Evolutionary conservation across 495 filamentous ascomycete genomes (phyloP).

Genomic region (Corynascus novoguineensis): DNA sequence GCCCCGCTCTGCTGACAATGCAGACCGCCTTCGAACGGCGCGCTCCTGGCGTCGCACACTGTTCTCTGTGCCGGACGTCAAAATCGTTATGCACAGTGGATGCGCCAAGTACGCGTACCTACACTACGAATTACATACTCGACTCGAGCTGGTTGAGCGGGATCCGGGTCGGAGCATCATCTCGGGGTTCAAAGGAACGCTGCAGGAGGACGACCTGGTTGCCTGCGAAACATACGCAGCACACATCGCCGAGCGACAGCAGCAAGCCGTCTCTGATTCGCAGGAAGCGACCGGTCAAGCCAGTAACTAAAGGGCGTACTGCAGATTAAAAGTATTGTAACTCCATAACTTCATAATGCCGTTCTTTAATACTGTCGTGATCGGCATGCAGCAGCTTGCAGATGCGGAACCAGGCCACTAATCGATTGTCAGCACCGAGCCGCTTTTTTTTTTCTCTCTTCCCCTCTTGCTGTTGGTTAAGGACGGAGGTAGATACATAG

Average conservation of each 20-base stretch:
- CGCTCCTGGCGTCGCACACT: slow-evolving; percentile 11
- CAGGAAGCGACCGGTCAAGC: background rate
- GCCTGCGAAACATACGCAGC: background rate
- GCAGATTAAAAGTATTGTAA: too few relatives aligned
- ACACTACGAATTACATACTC: background rate
- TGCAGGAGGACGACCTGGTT: background rate
- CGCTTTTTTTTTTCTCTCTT: slow-evolving; percentile 3
- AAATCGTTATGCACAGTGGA: background rate
- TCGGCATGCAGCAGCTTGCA: slow-evolving; percentile 17
- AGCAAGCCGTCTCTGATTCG: background rate
- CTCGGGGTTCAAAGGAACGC: background rate
- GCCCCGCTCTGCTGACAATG: background rate
- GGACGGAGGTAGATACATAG: too few relatives aligned
- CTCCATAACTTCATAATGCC: background rate
- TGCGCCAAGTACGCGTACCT: background rate
- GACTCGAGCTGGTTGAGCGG: background rate
- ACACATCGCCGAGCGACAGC: background rate
- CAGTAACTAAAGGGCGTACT: too few relatives aligned
- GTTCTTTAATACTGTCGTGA: slow-evolving; percentile 4
- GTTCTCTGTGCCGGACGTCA: background rate
- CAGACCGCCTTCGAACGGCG: slow-evolving; percentile 10
- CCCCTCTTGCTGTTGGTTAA: too few relatives aligned
- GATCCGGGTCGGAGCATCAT: background rate
- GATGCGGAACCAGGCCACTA: slow-evolving; percentile 11
- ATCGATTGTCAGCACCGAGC: background rate